Conservation (phyloP, 306 rosid genomes). For the Vigna unguiculata region DNA sequence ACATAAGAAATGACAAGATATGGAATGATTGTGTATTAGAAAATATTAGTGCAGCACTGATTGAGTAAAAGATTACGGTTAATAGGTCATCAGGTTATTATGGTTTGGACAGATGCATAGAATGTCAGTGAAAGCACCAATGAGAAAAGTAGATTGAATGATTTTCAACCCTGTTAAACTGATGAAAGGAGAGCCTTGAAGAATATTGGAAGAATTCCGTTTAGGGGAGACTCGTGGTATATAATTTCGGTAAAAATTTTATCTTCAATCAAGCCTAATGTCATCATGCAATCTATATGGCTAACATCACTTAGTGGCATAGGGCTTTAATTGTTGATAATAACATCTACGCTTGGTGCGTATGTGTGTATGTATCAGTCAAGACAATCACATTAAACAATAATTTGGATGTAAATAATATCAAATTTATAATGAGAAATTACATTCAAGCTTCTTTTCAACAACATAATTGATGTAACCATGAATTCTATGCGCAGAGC, state of each 20-base stretch:
- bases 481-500: background rate
- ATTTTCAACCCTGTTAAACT: background rate
- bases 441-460: slow-evolving; percentile 5
- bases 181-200: background rate
- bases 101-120: background rate
- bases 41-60: background rate
- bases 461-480: background rate
- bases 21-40: background rate
- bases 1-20: background rate
- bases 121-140: background rate
- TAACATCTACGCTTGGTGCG: background rate
- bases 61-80: background rate
- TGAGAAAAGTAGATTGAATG: background rate
- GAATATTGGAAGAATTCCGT: background rate
- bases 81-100: background rate
- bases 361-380: background rate
- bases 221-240: background rate
- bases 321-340: background rate
- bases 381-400: slow-evolving; percentile 8
- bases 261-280: too few species aligned
- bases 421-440: slow-evolving; percentile 16
- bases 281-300: too few species aligned
- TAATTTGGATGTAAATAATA: slow-evolving; percentile 18
- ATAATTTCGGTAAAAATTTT: background rate
- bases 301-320: too few species aligned